A percentile compares a stretch with the other conserved stretches of the same genome.
Evolutionary conservation across 2,329 filamentous ascomycete genomes (phyloP).

Genomic region (Phaeosphaeriaceae sp.): DNA sequence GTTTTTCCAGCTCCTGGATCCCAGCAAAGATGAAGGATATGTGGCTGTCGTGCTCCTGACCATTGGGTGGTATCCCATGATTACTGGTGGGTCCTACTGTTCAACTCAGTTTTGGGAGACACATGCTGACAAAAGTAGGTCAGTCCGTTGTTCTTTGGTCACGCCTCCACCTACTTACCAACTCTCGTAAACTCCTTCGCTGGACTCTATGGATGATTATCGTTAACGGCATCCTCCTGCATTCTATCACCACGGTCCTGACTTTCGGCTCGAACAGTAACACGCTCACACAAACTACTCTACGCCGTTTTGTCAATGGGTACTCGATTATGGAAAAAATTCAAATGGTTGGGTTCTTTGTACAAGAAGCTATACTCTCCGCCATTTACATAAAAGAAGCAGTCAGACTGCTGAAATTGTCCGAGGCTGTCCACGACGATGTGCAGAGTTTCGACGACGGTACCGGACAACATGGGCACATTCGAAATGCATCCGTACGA

Average conservation of each 20-base stretch:
- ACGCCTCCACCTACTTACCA: conserved; percentile 65
- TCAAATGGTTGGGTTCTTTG: conserved; percentile 53
- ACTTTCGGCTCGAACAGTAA: conserved; percentile 60
- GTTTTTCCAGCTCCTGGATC: conserved; percentile 42
- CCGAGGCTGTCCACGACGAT: conserved; percentile 32
- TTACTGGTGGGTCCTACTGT: conserved; percentile 50
- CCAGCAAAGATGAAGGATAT: conserved; percentile 32
- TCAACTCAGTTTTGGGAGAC: not conserved
- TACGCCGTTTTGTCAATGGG: conserved; percentile 38
- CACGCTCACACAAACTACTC: conserved; percentile 24
- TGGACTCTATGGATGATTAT: conserved; percentile 66
- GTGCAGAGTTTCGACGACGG: conserved; percentile 42
- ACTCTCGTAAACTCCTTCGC: conserved; percentile 57
- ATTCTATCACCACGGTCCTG: conserved; percentile 62
- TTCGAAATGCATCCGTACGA: conserved; percentile 25
- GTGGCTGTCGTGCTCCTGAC: conserved; percentile 54
- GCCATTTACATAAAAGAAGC: conserved; percentile 63
- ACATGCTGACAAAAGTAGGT: conserved; percentile 41
- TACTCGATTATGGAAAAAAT: conserved; percentile 55
- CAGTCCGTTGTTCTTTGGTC: conserved; percentile 69
- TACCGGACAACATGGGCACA: conserved; percentile 18
- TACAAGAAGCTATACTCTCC: conserved; percentile 50
- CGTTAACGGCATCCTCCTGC: conserved; percentile 59
- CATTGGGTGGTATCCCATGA: conserved; percentile 66
- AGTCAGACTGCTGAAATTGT: conserved; percentile 52